Evolutionary conservation across 1,284 basidiomycete species (phyloP), one percentile per base, ranked within the genome.

Genomic region (Fereydounia khargensis): DNA sequence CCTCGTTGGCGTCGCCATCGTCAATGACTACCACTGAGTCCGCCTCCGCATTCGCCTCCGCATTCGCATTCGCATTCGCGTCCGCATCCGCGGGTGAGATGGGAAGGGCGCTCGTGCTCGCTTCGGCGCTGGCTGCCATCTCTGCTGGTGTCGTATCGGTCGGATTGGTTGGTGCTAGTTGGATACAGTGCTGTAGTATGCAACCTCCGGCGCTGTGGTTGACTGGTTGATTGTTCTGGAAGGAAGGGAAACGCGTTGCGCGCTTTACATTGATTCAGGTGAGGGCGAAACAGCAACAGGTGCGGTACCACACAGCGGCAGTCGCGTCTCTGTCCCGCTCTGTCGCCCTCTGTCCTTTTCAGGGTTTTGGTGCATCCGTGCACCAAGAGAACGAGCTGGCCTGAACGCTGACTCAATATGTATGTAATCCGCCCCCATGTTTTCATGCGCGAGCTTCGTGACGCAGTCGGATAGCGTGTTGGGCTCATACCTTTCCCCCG

Each of bases 381-480:
- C n/a, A n/a, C n/a, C n/a, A n/a, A n/a, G n/a, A n/a, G n/a, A n/a
- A n/a, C n/a, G n/a, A n/a, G n/a, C n/a, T n/a, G n/a, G n/a, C n/a
- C n/a, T n/a, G n/a, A n/a, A n/a, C n/a, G n/a, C n/a, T n/a, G n/a
- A n/a, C n/a, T n/a, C n/a, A n/a, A 27, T 27, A 27, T 27, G 14
- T 27, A 27, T 27, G 14, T 14, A 27, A 27, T 27, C 14, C 25
- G 8, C 14, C 8, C 14, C 14, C 8, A 27, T 8, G 8, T 27
- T 27, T 27, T 8, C 14, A 27, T 27, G 25, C 14, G 14, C 6
- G 28, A 31, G 31, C 31, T 33, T 33, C 19, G 17, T 33, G 31
- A 18, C 31, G 31, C 31, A 33, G 31, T 33, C 31, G 31, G 31
- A 33, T 33, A 33, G 31, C 17, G 31, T 18, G 31, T 33, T 33